Conservation (phyloP, 2,329 filamentous ascomycete species). For the Fusarium humuli region DNA sequence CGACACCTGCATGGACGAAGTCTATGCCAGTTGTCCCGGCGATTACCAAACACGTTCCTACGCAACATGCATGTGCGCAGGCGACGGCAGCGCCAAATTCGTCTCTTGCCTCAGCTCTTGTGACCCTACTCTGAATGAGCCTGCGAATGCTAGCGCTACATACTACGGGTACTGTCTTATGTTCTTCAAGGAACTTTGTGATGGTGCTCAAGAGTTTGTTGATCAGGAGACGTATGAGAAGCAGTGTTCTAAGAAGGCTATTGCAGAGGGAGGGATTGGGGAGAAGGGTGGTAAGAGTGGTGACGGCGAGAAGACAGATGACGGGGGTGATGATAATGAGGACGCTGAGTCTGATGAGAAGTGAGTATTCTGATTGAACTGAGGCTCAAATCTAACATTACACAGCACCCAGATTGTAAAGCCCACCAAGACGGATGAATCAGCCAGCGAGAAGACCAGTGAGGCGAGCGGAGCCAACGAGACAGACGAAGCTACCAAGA, state of each 20-base stretch:
- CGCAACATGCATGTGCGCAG: constrained; percentile 7
- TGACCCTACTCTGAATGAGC: neutral
- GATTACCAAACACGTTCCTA: neutral
- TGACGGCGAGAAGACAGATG: neutral
- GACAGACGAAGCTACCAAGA: neutral
- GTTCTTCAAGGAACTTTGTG: neutral
- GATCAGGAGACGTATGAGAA: neutral
- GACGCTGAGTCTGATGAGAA: neutral
- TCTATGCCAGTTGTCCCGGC: neutral
- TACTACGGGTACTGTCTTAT: neutral
- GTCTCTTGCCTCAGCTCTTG: neutral
- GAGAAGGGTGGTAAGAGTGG: neutral
- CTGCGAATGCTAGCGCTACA: neutral
- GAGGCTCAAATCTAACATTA: too few relatives aligned
- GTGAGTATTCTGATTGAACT: neutral
- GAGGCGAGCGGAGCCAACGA: neutral
- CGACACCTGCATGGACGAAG: neutral
- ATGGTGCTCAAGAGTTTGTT: neutral
- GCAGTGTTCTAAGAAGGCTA: neutral
- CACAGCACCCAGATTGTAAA: neutral
- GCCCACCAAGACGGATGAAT: neutral
- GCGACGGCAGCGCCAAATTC: neutral
- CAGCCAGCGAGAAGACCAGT: neutral
- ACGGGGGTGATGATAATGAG: neutral
- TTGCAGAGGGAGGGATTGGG: neutral